These are phyloP conservation scores for Coniella vitis DNA, from an alignment of 2,329 filamentous ascomycete species.

Conservation along the genomic window DNA sequence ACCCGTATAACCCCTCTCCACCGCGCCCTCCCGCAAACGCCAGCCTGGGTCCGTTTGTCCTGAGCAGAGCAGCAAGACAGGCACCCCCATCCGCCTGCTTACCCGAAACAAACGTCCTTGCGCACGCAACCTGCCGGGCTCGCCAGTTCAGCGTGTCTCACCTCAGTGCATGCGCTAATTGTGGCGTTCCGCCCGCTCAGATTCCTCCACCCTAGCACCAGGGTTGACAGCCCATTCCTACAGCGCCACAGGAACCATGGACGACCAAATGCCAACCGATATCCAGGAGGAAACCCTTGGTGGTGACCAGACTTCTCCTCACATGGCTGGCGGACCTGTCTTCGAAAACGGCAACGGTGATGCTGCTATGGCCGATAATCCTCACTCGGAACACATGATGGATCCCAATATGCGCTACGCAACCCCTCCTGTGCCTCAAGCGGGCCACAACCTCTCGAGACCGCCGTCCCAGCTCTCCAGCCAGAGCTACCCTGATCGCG, in stretches of 20 bases:
- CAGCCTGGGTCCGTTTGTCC: constrained; percentile 10
- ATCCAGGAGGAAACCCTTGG: constrained; percentile 43
- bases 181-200: constrained; percentile 23
- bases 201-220: constrained; percentile 42
- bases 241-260: constrained; percentile 46
- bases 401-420: constrained; percentile 39
- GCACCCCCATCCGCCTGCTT: not conserved
- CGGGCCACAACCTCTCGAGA: constrained; percentile 38
- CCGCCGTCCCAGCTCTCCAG: constrained; percentile 49
- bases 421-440: constrained; percentile 38
- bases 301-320: constrained; percentile 41
- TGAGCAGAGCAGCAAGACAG: not conserved
- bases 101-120: constrained; percentile 6
- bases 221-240: constrained; percentile 47
- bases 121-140: constrained; percentile 6
- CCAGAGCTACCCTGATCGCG: constrained; percentile 37
- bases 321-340: constrained; percentile 30
- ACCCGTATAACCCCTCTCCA: not conserved
- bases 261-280: constrained; percentile 35
- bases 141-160: constrained; percentile 5
- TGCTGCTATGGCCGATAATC: constrained; percentile 33
- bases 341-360: constrained; percentile 29
- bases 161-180: constrained; percentile 5
- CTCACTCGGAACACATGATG: constrained; percentile 26
- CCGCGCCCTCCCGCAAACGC: not conserved